Evolutionary conservation across 164 flowering plant genomes (phyloP), one percentile per base, ranked within the genome.

Genomic region (Tetrastigma voinierianum): DNA sequence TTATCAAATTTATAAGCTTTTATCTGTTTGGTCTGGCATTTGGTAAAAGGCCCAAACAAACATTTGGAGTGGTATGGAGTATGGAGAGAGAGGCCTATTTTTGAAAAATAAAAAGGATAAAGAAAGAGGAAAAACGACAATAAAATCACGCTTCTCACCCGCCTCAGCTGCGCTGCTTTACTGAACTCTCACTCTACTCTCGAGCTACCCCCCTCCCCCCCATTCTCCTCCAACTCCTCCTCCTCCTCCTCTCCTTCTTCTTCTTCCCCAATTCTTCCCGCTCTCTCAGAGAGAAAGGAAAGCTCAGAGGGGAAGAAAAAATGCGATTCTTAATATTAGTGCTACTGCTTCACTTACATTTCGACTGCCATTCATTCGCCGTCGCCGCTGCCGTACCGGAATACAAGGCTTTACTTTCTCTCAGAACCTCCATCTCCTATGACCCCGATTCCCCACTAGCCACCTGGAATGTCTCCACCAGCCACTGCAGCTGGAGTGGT

Each of bases 401-500:
- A 61, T 76, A 74, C 84, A 75, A 62, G 2, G 84, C 88, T 1
- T 76, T 93, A 1, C 86, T 93, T 62, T 73, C 90, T 16, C 24
- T 90, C 14, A 95, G 89, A 79, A 24, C 90, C 70, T 64, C 90
- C 83, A 74, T 94, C 19, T 15, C 82, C 64, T 76, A 59, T 67
- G 96, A 87, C 81, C 87, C 91, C 1, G 63, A 66, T 2, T 13
- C 80, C n/a, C 45, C 77, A 2, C 87, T 90, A 51, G 17, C 70
- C 16, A 32, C 77, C 7, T 92, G 97, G 99, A 84, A 78, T 67
- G 7, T 67, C 62, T 56, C 89, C 72, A 80, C 85, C 49, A 57
- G 64, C 64, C 83, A 86, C 70, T 92, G 99, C 74, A 56, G 83
- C 4, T 92, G 97, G 97, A 4, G 62, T 8, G 82, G 87, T 25